Evolutionary conservation across 768 basidiomycete species (phyloP).

Genomic region (Filobasidium wieringae): DNA sequence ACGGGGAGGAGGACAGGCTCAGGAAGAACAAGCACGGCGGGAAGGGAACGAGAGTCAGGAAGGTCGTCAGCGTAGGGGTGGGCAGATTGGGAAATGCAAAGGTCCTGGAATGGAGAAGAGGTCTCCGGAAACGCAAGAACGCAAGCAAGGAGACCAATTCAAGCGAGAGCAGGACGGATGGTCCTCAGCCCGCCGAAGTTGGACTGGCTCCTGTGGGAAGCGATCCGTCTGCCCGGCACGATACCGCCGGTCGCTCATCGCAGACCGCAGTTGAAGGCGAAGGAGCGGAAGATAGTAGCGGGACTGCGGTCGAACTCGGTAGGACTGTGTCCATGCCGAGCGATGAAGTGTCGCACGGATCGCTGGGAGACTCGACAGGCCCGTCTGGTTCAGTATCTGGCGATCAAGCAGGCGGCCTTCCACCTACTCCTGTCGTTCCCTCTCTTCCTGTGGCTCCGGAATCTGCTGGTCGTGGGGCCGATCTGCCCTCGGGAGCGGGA

Average conservation of each 20-base stretch:
- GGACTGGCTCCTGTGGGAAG: no score
- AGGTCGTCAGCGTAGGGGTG: neutral
- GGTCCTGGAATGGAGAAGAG: constrained; percentile 4
- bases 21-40: neutral
- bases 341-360: neutral
- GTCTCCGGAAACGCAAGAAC: neutral
- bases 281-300: neutral
- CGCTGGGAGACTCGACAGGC: neutral
- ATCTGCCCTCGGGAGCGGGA: neutral
- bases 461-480: neutral
- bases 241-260: neutral
- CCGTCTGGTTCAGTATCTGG: no score
- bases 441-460: neutral
- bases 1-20: neutral
- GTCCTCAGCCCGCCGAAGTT: no score
- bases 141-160: neutral
- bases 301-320: neutral
- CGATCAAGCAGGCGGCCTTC: no score
- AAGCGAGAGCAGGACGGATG: no score
- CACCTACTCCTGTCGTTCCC: no score
- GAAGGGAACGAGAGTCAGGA: neutral
- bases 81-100: neutral
- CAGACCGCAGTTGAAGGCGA: neutral
- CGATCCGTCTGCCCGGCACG: neutral
- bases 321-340: no score